Percentiles rank a stretch among this genome's conserved stretches.
Conservation (phyloP, 2,329 filamentous ascomycete species). For the Venturia pyrina region DNA sequence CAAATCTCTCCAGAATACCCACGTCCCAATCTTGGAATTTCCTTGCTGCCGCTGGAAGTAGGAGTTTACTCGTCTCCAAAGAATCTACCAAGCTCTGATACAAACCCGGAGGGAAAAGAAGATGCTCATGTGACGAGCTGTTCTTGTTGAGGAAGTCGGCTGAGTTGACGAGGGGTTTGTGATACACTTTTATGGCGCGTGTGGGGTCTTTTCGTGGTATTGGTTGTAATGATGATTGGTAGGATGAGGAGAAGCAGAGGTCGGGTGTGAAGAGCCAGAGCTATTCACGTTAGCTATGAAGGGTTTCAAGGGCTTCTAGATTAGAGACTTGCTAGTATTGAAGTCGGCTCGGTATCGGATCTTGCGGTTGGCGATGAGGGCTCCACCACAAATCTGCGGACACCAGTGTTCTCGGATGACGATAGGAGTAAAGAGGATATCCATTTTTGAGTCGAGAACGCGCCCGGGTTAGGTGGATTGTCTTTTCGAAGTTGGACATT, state of each 20-base stretch:
- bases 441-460: constrained; percentile 28
- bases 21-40: constrained; percentile 58
- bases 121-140: constrained; percentile 37
- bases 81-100: constrained; percentile 35
- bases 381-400: constrained; percentile 49
- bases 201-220: constrained; percentile 25
- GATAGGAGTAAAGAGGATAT: constrained; percentile 47
- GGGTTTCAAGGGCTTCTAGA: not conserved
- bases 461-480: constrained; percentile 9
- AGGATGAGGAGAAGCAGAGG: constrained; percentile 44
- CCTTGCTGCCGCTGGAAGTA: constrained; percentile 48
- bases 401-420: constrained; percentile 44
- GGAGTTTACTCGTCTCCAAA: constrained; percentile 38
- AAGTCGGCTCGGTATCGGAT: not conserved
- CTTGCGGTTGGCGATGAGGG: constrained; percentile 27
- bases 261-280: constrained; percentile 54
- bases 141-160: constrained; percentile 22
- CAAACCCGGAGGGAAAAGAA: constrained; percentile 41
- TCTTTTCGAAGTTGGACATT: constrained; percentile 23
- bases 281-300: constrained; percentile 19
- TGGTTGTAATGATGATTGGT: not conserved
- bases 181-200: constrained; percentile 50
- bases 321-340: constrained; percentile 10
- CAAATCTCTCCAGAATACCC: constrained; percentile 48
- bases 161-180: constrained; percentile 28